A percentile compares a stretch with the other conserved stretches of the same genome.
Evolutionary conservation across 2,329 filamentous ascomycete species (phyloP).

Genomic region (Apiospora kogelbergensis): DNA sequence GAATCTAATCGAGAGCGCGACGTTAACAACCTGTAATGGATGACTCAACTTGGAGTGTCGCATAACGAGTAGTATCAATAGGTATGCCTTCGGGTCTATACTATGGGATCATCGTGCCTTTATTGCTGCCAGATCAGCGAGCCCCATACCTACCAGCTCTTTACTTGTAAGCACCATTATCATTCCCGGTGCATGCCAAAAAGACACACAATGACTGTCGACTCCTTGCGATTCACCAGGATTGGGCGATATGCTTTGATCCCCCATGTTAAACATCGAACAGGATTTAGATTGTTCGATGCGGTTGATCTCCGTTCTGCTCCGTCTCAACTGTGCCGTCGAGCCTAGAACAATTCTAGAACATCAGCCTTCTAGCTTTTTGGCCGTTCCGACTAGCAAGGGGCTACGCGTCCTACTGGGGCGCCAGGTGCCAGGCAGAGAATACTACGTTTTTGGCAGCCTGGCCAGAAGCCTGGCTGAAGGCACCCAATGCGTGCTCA

Average conservation of each 20-base stretch:
- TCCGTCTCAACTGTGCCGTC: background rate
- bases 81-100: no score
- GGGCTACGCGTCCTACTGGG: conserved; percentile 3
- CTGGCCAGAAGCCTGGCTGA: background rate
- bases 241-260: background rate
- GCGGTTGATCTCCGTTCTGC: background rate
- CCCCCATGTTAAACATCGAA: background rate
- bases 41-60: background rate
- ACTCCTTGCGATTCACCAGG: background rate
- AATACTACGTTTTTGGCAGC: background rate
- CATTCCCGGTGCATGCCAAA: background rate
- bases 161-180: background rate
- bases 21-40: background rate
- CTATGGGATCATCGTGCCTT: background rate
- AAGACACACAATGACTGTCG: background rate
- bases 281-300: background rate
- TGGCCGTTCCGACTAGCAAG: background rate
- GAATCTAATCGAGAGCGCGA: background rate
- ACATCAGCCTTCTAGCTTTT: background rate
- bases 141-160: background rate
- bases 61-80: background rate
- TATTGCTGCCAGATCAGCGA: background rate
- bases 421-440: background rate
- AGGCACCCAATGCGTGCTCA: background rate
- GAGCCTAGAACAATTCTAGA: conserved; percentile 5